Evolutionary conservation across 805 yeast genomes (phyloP), one percentile per base, ranked within the genome.

Genomic region (Starmerella asiatica): DNA sequence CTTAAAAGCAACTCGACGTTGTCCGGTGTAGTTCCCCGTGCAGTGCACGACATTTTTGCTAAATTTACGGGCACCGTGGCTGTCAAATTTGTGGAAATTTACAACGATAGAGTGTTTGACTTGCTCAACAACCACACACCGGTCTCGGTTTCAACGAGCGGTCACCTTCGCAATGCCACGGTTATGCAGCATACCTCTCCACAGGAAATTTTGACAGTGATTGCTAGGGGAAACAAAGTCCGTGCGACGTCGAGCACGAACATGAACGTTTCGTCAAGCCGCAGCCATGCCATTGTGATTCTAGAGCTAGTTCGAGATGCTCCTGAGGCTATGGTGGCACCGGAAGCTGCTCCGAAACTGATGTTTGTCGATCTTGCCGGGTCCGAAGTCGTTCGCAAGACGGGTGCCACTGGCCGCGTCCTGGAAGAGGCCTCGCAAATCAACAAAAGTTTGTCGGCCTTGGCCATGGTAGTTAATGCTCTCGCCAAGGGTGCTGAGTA

Each of bases 351-450:
- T 14, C 34, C 79, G 70, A 54, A 63, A 67, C 63, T 84, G 43
- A 76, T 75, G 51, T 58, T 84, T 21, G 86, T 83, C 11, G 95
- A 84, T 59, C 64, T 84, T 45, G 94, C 93, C 0, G 93, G 94
- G 4, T 76, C 86, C 17, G 94, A 86, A 56, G 79, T 73, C 55
- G 73, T 76, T 29, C 73, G 73, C 44, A 78, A 75, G 48, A 73
- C 88, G 0, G 86, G 88, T 1, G 86, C 86, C 1, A 56, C 71
- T 0, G 91, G 88, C 1, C 74, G 74, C 48, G 66, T 75, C 1
- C 60, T 80, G 6, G 83, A 81, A 54, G 94, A 84, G 50, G 84
- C 93, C 1, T 79, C 79, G 52, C 78, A 76, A 43, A 79, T 85
- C 51, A 85, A 85, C 58, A 69, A 75, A 31, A 80, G 93, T 0